Base-by-base conservation (phyloP, 2,329 filamentous ascomycete genomes). In the Gaeumannomyces tritici region DNA sequence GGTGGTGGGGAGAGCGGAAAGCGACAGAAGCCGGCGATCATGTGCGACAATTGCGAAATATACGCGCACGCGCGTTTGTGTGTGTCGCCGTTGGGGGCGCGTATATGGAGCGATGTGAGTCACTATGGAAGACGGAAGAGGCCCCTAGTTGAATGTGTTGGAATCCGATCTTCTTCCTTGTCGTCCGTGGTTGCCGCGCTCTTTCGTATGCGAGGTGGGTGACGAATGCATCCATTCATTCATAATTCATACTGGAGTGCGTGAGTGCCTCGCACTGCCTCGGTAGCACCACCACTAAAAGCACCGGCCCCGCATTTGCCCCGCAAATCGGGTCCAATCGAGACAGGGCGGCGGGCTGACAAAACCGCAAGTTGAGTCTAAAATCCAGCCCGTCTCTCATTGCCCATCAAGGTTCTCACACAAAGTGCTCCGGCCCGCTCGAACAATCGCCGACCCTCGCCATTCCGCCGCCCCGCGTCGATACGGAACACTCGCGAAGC, bases 391-490 rank as follows among this genome's bases (percentile, higher is more conserved):
- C 18, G 42, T 21, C 42, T 21, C 28, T n/a, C 27, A 33, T 24
- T 58, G 63, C 29, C 68, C 67, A 68, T 69, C 67, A 64, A 65
- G 67, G 68, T 69, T 69, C 68, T 69, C 66, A 65, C 35, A 27
- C 55, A 28, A 21, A 47, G 21, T 56, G 56, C 29, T 35, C 28
- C 51, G 31, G 61, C 58, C 65, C 64, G 65, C 35, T 42, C 35
- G 4, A 35, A 15, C 33, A 11, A 13, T 13, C 35, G 4, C 35
- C 35, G 35, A 18, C 11, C 15, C 35, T 42, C 35, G 35, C 35
- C 35, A 42, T 42, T 42, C 13, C 35, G 35, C 13, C 35, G 35
- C 11, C 35, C 35, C 35, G 35, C 13, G 35, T 42, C 15, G 35
- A 42, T 42, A 65, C 65, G 62, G 62, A 60, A 61, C 62, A 63